Evolutionary conservation across 73 alveolate species (phyloP).

Genomic region (Paramecium biaurelia): DNA sequence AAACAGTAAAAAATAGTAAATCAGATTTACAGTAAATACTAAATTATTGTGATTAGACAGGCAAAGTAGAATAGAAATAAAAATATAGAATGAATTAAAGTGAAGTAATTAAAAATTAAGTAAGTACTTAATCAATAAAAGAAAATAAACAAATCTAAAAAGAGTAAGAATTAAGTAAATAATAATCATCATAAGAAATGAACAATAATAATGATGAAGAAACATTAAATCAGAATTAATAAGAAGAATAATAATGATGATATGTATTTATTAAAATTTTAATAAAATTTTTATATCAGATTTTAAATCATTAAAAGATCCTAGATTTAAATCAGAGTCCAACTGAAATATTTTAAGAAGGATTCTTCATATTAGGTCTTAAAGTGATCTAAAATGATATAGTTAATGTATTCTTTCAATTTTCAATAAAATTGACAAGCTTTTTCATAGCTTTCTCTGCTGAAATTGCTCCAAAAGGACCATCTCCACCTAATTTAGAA

Average conservation of each 20-base stretch:
- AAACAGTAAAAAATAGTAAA: neutral
- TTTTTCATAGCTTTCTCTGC: constrained; percentile 30
- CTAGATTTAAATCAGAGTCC: neutral
- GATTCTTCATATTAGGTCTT: neutral
- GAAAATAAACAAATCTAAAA: neutral
- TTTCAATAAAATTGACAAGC: neutral
- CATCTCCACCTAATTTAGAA: constrained; percentile 41
- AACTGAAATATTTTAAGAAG: neutral
- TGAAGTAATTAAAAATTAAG: neutral
- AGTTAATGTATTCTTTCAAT: neutral
- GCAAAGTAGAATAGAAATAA: neutral
- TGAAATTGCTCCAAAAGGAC: constrained; percentile 1
- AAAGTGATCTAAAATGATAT: neutral
- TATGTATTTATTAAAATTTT: neutral
- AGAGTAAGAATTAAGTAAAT: neutral
- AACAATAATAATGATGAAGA: neutral
- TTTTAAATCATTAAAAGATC: neutral
- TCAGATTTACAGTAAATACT: neutral
- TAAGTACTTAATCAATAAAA: neutral
- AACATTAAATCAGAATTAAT: neutral
- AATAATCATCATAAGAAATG: neutral
- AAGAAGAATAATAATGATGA: neutral
- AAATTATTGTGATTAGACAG: neutral
- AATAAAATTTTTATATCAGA: neutral
- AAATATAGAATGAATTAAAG: neutral